Evolutionary conservation across 2,329 filamentous ascomycete species (phyloP), one percentile per base, ranked within the genome.

Genomic region (Cladosporium sp.): DNA sequence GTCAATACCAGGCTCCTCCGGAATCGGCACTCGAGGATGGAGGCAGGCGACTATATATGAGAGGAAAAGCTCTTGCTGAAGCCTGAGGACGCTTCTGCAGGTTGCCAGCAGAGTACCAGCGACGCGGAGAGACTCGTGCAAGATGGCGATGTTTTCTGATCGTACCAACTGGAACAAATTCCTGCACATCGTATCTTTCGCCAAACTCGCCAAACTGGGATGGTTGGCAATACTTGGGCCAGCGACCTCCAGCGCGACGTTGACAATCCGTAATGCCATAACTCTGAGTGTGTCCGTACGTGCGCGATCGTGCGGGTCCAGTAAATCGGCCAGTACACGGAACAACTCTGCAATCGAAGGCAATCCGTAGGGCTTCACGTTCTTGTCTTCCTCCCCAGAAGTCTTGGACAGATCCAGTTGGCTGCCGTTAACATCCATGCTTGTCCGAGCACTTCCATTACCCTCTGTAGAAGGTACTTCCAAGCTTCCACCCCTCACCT

Each of bases 231-330:
- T 97, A 8, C 93, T 96, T 4, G 95, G 94, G 0, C 95, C 95
- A 1, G 95, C 93, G 65, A 99, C 94, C 79, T 99, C 95, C 25
- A 99, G 85, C 1, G 95, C 95, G 53, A 99, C 95, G 76, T 99
- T 95, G 64, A 99, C 95, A 69, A 99, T 98, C 51, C 95, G 88
- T 70, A 99, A 81, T 21, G 95, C 95, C 93, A 99, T 99, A 48
- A 99, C 92, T 71, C 94, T 88, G 90, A 98, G 95, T 1, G 92
- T 90, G 75, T 99, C 95, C 2, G 93, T 96, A 77, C 97, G 92
- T 71, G 94, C 91, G 61, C 88, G 89, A 77, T 98, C 94, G 74
- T 97, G 91, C 1, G 96, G 95, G 75, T 99, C 93, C 28, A 99
- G 81, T 18, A 99, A 88, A 76, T 96, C 94, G 53, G 98, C 94